A percentile compares a stretch with the other conserved stretches of the same genome.
Conservation (phyloP, 306 rosid genomes). For the Glycine latifolia region DNA sequence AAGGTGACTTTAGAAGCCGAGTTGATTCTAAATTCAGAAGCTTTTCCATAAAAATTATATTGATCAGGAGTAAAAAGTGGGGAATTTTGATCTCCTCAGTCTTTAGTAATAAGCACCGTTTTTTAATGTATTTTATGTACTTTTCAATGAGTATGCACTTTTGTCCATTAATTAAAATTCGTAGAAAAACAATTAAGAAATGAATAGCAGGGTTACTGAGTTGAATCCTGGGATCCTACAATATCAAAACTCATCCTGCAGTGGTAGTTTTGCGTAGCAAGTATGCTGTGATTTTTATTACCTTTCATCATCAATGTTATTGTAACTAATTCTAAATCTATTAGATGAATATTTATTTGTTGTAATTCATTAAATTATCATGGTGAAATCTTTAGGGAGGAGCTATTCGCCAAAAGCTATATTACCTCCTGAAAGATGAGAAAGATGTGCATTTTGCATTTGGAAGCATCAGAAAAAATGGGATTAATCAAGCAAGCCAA, state of each 20-base stretch:
- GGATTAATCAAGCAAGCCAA: neutral
- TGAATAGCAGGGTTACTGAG: neutral
- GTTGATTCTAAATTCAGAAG: too few species aligned
- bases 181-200: neutral
- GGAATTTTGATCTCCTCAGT: neutral
- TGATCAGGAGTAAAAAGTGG: neutral
- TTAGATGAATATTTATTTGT: neutral
- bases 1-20: neutral
- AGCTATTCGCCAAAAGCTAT: constrained; percentile 16
- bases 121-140: neutral
- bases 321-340: neutral
- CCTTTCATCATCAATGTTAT: neutral
- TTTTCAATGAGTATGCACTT: neutral
- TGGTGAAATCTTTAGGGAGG: constrained; percentile 13
- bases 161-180: neutral
- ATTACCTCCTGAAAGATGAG: constrained; percentile 28
- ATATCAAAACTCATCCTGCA: neutral
- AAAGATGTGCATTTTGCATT: constrained; percentile 23
- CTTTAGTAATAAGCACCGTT: neutral
- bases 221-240: neutral
- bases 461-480: constrained; percentile 5
- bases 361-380: constrained; percentile 4
- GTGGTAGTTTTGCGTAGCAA: neutral
- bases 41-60: neutral
- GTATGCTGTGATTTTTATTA: neutral